Percentiles rank a stretch among this genome's conserved stretches.
Evolutionary conservation across 306 rosid genomes (phyloP).

Genomic region (Vigna trinervia): DNA sequence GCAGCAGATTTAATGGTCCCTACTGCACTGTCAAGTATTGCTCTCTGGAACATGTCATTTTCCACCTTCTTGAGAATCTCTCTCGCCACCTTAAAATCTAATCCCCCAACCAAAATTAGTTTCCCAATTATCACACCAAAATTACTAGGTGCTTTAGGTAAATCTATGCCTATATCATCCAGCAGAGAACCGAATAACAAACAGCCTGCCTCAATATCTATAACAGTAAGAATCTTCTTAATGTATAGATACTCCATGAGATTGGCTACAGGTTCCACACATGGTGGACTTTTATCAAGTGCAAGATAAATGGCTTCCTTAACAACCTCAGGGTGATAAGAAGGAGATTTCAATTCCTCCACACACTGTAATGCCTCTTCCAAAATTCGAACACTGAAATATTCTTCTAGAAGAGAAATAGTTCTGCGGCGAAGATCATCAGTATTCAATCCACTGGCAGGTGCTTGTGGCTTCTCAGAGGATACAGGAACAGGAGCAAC

Average conservation of each 20-base stretch:
- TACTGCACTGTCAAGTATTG: constrained; percentile 52
- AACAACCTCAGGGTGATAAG: constrained; percentile 76
- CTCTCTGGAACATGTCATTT: constrained; percentile 54
- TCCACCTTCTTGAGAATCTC: constrained; percentile 66
- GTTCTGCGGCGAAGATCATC: constrained; percentile 62
- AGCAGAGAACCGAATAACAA: constrained; percentile 66
- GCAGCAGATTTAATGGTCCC: constrained; percentile 48
- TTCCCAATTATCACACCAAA: constrained; percentile 70
- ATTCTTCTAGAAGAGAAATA: constrained; percentile 72
- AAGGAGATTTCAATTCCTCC: constrained; percentile 74
- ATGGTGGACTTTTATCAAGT: constrained; percentile 71
- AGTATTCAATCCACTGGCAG: constrained; percentile 51
- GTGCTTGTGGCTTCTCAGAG: constrained; percentile 58
- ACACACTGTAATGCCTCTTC: constrained; percentile 87
- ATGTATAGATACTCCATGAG: constrained; percentile 62
- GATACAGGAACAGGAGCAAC: constrained; percentile 32
- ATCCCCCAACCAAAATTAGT: constrained; percentile 51
- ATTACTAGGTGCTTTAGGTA: constrained; percentile 72
- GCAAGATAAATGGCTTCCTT: constrained; percentile 75
- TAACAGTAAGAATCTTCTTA: constrained; percentile 55
- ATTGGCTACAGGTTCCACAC: constrained; percentile 59
- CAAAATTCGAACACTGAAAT: constrained; percentile 63
- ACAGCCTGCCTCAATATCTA: constrained; percentile 69
- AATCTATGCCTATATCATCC: constrained; percentile 71
- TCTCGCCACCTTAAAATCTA: constrained; percentile 64